A percentile compares a stretch with the other conserved stretches of the same genome.
phyloP scores from a whole-genome alignment of 1,284 basidiomycete genomes.

The Neotropicomus parvogracilis region DNA sequence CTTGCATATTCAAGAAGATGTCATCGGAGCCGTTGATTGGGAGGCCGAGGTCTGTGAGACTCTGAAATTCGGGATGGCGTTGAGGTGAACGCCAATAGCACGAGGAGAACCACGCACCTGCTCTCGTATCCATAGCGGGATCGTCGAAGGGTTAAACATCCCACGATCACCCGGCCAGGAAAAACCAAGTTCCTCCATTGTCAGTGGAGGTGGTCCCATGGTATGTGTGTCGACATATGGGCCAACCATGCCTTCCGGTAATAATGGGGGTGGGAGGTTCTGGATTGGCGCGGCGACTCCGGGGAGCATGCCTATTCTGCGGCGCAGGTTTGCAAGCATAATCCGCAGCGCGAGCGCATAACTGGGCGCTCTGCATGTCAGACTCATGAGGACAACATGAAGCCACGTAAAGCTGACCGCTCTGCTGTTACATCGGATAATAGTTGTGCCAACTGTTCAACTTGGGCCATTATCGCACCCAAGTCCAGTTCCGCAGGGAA shows the following conservation, averaged over 20 bases:
- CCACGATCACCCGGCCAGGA: conserved; percentile 71
- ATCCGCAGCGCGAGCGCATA: conserved; percentile 87
- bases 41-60: conserved; percentile 79
- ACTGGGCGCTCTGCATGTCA: conserved; percentile 35
- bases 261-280: conserved; percentile 45
- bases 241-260: conserved; percentile 53
- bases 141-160: conserved; percentile 72
- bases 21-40: conserved; percentile 88
- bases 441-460: conserved; percentile 79
- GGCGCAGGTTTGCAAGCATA: conserved; percentile 85
- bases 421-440: conserved; percentile 86
- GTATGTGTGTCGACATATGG: conserved; percentile 48
- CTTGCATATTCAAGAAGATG: conserved; percentile 76
- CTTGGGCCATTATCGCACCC: conserved; percentile 67
- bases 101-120: conserved; percentile 45
- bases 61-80: conserved; percentile 43
- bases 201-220: conserved; percentile 59
- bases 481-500: conserved; percentile 82
- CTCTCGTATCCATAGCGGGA: conserved; percentile 80
- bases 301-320: conserved; percentile 72
- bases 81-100: conserved; percentile 2
- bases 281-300: conserved; percentile 50
- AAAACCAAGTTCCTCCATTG: conserved; percentile 79
- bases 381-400: conserved; percentile 4
- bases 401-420: conserved; percentile 42